Evolutionary conservation across 768 basidiomycete genomes (phyloP), one percentile per base, ranked within the genome.

Genomic region (Calocera cornea): DNA sequence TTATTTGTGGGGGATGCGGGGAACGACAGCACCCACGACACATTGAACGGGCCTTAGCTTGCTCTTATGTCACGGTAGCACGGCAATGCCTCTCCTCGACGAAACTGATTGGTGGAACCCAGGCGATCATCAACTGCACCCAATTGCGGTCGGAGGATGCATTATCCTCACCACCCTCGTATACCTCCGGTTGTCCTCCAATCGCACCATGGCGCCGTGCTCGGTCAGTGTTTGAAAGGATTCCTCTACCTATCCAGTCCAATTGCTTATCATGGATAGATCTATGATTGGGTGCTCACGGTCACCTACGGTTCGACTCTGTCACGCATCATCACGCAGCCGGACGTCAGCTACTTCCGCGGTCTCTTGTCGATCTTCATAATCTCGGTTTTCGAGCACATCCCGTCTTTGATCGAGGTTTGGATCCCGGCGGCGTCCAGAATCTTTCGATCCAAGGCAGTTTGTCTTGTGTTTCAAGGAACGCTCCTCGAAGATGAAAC

Each of bases 241-340:
- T n/a, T n/a, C n/a, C n/a, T n/a, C n/a, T n/a, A n/a, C n/a, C n/a
- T n/a, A n/a, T n/a, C n/a, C n/a, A n/a, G n/a, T n/a, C n/a, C n/a
- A n/a, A n/a, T n/a, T n/a, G n/a, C n/a, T n/a, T n/a, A n/a, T n/a
- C n/a, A n/a, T n/a, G n/a, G 27, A 7, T 19, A 60, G 54, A 60
- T 60, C 54, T 60, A 60, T 60, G 54, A 60, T 19, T 60, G 54
- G 54, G 27, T 60, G 5, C 54, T 60, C 22, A 60, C 54, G 27
- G 54, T 60, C 54, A 60, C 54, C 19, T 60, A 60, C 22, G 54
- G 54, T 11, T 60, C 54, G 54, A 60, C 54, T 5, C 54, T 60
- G 2, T 60, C 54, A 19, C 54, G 54, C 27, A 60, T 60, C 24
- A 60, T 60, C 54, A 60, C 54, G 7, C 54, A 60, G 31, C 54